These are phyloP conservation scores for Camellia japonica DNA, from an alignment of 148 eudicot species.

Conservation along the genomic window DNA sequence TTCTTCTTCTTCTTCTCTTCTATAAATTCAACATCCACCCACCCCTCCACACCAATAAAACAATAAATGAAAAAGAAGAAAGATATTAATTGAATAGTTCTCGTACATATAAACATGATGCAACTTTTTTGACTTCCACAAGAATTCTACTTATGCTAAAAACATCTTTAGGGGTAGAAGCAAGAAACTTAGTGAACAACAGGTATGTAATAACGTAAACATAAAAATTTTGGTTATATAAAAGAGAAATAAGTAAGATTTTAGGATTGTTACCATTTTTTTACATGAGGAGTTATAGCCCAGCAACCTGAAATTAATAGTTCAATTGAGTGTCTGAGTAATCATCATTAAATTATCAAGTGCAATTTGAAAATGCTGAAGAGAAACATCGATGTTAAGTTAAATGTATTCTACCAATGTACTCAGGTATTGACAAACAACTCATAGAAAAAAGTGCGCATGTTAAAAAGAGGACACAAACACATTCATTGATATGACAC, in stretches of 20 bases:
- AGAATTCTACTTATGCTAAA: not conserved
- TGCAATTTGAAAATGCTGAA: not conserved
- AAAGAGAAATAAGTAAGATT: not conserved
- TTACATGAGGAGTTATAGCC: slow-evolving; percentile 54
- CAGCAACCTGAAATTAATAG: slow-evolving; percentile 76
- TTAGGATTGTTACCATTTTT: slow-evolving; percentile 41
- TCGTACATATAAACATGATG: not conserved
- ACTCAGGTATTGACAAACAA: not conserved
- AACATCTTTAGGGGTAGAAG: not conserved
- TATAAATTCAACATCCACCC: no score
- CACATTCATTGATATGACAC: not conserved
- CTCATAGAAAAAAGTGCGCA: not conserved
- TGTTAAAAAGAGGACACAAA: not conserved
- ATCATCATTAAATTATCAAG: slow-evolving; percentile 4
- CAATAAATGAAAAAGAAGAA: not conserved
- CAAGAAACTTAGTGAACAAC: not conserved
- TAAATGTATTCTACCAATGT: not conserved
- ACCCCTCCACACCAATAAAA: not conserved
- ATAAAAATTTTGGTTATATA: not conserved
- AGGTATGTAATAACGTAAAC: not conserved
- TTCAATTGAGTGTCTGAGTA: slow-evolving; percentile 6
- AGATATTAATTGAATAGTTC: not conserved
- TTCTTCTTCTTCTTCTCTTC: no score
- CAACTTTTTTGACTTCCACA: not conserved
- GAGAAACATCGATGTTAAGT: not conserved